Evolutionary conservation across 768 basidiomycete genomes (phyloP).

Genomic region (Psilocybe tampanensis): DNA sequence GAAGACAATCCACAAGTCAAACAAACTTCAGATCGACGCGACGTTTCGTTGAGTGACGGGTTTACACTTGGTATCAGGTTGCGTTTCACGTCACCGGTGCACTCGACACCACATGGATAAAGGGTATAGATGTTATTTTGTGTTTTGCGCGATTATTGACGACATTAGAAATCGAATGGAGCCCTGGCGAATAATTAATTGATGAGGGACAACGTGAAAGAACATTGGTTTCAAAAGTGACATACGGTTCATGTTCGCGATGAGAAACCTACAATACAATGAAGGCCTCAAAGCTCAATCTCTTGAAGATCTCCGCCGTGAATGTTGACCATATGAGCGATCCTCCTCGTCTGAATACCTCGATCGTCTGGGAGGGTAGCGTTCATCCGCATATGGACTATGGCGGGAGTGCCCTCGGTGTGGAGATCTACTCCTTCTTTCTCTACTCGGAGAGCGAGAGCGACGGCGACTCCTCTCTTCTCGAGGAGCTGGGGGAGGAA

Average conservation of each 20-base stretch:
- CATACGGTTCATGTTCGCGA: not conserved
- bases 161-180: no score
- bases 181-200: no score
- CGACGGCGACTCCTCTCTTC: slow-evolving; percentile 14
- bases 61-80: not conserved
- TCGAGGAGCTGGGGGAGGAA: slow-evolving; percentile 20
- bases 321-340: slow-evolving; percentile 10
- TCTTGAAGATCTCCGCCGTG: slow-evolving; percentile 15
- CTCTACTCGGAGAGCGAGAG: slow-evolving; percentile 18
- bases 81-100: no score
- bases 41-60: not conserved
- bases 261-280: not conserved
- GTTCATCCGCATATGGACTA: slow-evolving; percentile 16
- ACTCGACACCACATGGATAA: no score
- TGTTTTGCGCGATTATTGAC: no score
- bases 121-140: no score
- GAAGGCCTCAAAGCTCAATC: slow-evolving; percentile 5
- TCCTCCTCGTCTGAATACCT: slow-evolving; percentile 20
- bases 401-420: slow-evolving; percentile 19
- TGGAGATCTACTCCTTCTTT: slow-evolving; percentile 25
- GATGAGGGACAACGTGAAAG: not conserved
- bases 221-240: not conserved
- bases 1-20: not conserved
- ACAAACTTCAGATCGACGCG: not conserved
- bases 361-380: slow-evolving; percentile 11